Evolutionary conservation across 225 moss, liverwort and hornwort species (phyloP), one percentile per base, ranked within the genome.

Genomic region (Polytrichum commune): DNA sequence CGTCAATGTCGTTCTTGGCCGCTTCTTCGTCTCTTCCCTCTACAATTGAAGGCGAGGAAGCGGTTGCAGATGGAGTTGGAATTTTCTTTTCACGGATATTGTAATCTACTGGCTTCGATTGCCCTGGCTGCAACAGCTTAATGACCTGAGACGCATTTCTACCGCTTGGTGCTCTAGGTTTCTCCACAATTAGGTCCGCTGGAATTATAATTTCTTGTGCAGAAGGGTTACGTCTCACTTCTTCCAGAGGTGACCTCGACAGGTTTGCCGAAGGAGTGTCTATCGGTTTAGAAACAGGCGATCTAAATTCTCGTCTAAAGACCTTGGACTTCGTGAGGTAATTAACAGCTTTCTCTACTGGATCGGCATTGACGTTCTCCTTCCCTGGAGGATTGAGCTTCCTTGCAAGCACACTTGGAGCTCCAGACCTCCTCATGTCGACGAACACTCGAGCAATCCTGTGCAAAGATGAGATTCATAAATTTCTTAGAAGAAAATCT

Each of bases 401-500:
- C 77, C 75, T 86, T 38, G 83, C 86, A 24, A 83, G 60, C 67
- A 77, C 64, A 38, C 86, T 86, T 3, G 86, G 86, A 69, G 86
- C 86, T 64, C 76, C 80, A 69, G 83, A 86, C 68, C 83, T 80
- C 77, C 80, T 86, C 86, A 86, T 86, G 19, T 30, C 35, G 56
- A 29, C 54, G 55, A 20, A 58, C 24, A 58, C 24, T 24, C 20
- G 23, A 9, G n/a, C 22, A 24, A 22, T 23, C 58, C 35, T 24
- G 7, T 58, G 46, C 46, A 10, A 46, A 46, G 46, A 3, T 1
- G 46, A 16, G 46, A 3, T 46, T 46, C 46, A 4, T 13, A 16
- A 13, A 46, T 46, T 46, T 46, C 46, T 46, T 16, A 46, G 46
- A 16, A 46, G 16, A 16, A 46, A 46, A 46, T 46, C 46, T 46